phyloP scores from a whole-genome alignment of 495 filamentous ascomycete genomes.

The Podospora sp. region DNA sequence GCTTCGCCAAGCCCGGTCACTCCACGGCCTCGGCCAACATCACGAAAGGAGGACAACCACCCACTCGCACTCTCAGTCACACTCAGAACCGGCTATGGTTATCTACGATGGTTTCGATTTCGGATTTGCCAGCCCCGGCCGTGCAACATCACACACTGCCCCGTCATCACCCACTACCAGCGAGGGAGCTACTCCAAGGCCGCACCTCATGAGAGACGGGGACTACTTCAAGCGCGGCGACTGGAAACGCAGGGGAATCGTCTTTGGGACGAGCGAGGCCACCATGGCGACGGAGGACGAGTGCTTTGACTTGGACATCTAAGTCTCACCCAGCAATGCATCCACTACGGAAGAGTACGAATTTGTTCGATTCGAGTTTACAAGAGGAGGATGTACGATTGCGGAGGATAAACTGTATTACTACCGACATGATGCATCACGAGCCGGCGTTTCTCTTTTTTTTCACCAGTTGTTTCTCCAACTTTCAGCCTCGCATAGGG shows the following conservation, averaged over 20 bases:
- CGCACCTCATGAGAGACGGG: conserved; percentile 30
- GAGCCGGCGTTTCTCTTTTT: not conserved
- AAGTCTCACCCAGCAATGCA: not conserved
- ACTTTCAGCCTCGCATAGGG: not conserved
- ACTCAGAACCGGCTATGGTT: conserved; percentile 22
- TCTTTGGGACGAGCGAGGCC: conserved; percentile 39
- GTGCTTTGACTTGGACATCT: conserved; percentile 29
- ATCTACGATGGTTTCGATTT: conserved; percentile 45
- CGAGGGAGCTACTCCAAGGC: conserved; percentile 23
- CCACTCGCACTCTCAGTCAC: conserved; percentile 2
- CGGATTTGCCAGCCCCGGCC: conserved; percentile 26
- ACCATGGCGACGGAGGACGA: conserved; percentile 33
- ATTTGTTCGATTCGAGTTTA: not conserved
- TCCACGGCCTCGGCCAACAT: conserved; percentile 19
- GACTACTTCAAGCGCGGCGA: conserved; percentile 48
- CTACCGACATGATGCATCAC: not conserved
- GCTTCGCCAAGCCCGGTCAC: conserved; percentile 30
- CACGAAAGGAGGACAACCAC: not conserved
- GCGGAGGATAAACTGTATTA: conserved; percentile 4
- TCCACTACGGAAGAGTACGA: not conserved
- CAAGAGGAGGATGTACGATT: not conserved
- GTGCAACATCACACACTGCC: not conserved
- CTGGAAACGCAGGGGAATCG: conserved; percentile 54
- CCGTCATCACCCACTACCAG: not conserved
- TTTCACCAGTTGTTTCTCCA: not conserved